These are phyloP conservation scores for Hypoxylon perforatum DNA, from an alignment of 495 filamentous ascomycete species.

Conservation along the genomic window DNA sequence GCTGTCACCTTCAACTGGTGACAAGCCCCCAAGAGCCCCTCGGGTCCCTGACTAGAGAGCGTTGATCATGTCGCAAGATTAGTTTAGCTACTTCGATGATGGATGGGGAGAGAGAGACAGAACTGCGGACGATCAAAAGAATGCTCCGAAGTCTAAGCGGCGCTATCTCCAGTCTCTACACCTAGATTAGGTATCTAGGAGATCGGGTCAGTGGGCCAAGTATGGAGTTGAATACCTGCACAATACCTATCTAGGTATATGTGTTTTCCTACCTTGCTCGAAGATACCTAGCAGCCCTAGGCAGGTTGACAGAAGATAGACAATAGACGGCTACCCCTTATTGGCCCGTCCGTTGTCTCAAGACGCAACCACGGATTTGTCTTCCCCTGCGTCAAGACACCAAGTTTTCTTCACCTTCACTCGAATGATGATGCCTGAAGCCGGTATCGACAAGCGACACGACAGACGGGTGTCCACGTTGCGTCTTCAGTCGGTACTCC, in stretches of 20 bases:
- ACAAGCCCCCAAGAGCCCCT: slow-evolving; percentile 13
- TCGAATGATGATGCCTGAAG: slow-evolving; percentile 20
- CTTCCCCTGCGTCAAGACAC: slow-evolving; percentile 26
- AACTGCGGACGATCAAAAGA: slow-evolving; percentile 37
- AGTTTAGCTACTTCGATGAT: slow-evolving; percentile 27
- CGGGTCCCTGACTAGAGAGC: slow-evolving; percentile 19
- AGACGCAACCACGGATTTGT: slow-evolving; percentile 10
- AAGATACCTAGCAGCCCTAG: not conserved
- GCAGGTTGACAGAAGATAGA: slow-evolving; percentile 9
- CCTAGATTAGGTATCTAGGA: slow-evolving; percentile 8
- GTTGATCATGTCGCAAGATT: slow-evolving; percentile 41
- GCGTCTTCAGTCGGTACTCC: slow-evolving; percentile 21
- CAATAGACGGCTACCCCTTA: slow-evolving; percentile 3
- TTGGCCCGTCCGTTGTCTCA: not conserved
- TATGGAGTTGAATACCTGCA: slow-evolving; percentile 16
- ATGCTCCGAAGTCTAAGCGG: slow-evolving; percentile 27
- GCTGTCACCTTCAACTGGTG: slow-evolving; percentile 11
- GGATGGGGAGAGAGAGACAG: slow-evolving; percentile 30
- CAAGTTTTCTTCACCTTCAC: slow-evolving; percentile 12
- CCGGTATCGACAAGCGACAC: slow-evolving; percentile 34
- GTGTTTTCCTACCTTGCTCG: slow-evolving; percentile 1
- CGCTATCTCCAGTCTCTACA: slow-evolving; percentile 12
- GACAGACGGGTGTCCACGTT: slow-evolving; percentile 41
- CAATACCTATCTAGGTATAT: too few relatives aligned
- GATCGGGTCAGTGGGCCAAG: slow-evolving; percentile 18